Evolutionary conservation across 306 rosid genomes (phyloP), one percentile per base, ranked within the genome.

Genomic region (Dalbergia cochinchinensis): DNA sequence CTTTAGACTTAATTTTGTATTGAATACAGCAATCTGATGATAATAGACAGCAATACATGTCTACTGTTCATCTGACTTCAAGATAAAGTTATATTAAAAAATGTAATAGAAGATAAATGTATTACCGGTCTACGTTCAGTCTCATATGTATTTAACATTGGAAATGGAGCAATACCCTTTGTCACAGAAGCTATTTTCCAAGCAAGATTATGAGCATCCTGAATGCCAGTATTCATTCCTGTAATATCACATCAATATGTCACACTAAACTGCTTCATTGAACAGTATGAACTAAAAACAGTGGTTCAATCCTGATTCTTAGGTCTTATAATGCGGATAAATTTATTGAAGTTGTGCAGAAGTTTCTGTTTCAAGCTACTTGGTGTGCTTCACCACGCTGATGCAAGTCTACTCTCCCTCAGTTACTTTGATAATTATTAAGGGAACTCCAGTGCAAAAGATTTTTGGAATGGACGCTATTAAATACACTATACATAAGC

Each of bases 191-290:
- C 97, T 80, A 95, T 78, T 89, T 95, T 95, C 99, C 99, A 95
- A 81, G 98, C 96, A 86, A 95, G 97, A 88, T 93, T 95, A 86
- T 91, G 96, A 69, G 91, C 92, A 87, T 93, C 98, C 90, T 91
- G 98, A 84, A 95, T 91, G 83, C 99, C 99, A 68, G 98, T 92
- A 88, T 95, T 95, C 99, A 95, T 95, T 85, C 99, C 99, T 95
- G 91, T 80, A 82, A 80, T 64, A 81, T 83, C 74, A 72, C 34
- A 7, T 44, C 61, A 11, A 81, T 71, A 33, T 55, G 35, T 37
- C 62, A 65, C 48, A 77, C 66, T 71, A 62, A 50, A 68, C 50
- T 65, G 48, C 85, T 78, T 72, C 37, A n/a, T 50, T 50, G 51
- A 65, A 50, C 65, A 55, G 37, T 58, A 47, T 35, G 15, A 71